Evolutionary conservation across 371 early-diverging fungal species (phyloP).

Genomic region (Mortierella sp.): DNA sequence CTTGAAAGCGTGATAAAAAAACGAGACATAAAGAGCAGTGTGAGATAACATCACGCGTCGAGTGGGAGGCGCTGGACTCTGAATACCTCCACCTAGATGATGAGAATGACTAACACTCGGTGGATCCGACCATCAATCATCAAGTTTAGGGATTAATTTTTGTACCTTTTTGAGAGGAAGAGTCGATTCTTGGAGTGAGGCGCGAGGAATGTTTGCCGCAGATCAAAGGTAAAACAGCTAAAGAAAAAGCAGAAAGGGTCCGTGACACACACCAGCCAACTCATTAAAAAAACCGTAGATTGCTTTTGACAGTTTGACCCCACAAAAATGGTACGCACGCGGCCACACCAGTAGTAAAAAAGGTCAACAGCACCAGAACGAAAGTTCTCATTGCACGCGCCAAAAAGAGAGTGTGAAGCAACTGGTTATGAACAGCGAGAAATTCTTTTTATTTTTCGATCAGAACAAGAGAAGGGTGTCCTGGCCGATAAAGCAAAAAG

Average conservation of each 20-base stretch:
- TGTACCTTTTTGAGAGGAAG: too few relatives aligned
- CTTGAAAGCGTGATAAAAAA: too few relatives aligned
- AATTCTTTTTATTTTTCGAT: conserved; percentile 18
- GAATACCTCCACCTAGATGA: too few relatives aligned
- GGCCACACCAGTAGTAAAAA: too few relatives aligned
- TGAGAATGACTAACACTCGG: too few relatives aligned
- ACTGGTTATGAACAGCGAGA: conserved; percentile 22
- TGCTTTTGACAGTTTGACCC: not conserved
- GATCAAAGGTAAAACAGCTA: not conserved
- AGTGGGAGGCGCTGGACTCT: too few relatives aligned
- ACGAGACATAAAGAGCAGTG: too few relatives aligned
- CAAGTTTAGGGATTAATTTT: too few relatives aligned
- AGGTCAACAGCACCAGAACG: too few relatives aligned
- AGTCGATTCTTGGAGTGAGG: too few relatives aligned
- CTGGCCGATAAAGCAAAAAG: conserved; percentile 65
- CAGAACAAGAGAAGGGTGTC: not conserved
- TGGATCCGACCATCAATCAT: too few relatives aligned
- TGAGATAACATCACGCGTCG: too few relatives aligned
- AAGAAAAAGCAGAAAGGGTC: not conserved
- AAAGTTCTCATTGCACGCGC: not conserved
- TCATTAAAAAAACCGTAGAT: not conserved
- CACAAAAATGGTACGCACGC: not conserved
- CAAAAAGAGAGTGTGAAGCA: not conserved
- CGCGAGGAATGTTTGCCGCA: not conserved
- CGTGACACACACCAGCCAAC: not conserved